A percentile compares a stretch with the other conserved stretches of the same genome.
These are phyloP conservation scores for Mycena filopes DNA, from an alignment of 768 basidiomycete genomes.

Conservation along the genomic window DNA sequence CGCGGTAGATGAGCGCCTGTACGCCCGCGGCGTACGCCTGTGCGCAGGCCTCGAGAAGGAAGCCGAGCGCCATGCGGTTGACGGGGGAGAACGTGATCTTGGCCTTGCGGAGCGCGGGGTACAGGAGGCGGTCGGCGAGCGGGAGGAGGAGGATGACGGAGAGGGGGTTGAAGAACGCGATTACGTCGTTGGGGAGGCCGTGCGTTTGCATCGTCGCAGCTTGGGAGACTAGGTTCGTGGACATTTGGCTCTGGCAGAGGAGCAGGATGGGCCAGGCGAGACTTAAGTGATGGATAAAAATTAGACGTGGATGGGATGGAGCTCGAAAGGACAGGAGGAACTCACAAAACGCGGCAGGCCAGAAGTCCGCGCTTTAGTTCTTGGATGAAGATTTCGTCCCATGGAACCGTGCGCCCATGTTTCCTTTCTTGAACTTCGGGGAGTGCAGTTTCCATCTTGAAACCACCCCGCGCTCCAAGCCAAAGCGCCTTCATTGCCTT, in stretches of 20 bases:
- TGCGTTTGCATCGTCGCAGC: slow-evolving; percentile 26
- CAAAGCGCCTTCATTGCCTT: slow-evolving; percentile 23
- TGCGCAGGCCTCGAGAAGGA: slow-evolving; percentile 20
- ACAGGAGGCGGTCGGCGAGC: slow-evolving; percentile 11
- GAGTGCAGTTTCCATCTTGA: slow-evolving; percentile 26
- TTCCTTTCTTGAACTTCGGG: slow-evolving; percentile 6
- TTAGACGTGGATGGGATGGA: background rate
- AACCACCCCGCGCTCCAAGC: slow-evolving; percentile 18
- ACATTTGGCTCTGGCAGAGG: slow-evolving; percentile 27
- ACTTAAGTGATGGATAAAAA: background rate
- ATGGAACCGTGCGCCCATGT: slow-evolving; percentile 16
- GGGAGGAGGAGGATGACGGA: slow-evolving; percentile 23
- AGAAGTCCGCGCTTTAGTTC: slow-evolving; percentile 28
- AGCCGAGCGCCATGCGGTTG: slow-evolving; percentile 27
- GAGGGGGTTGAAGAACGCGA: slow-evolving; percentile 15
- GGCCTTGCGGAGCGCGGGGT: slow-evolving; percentile 22
- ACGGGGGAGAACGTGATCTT: slow-evolving; percentile 25
- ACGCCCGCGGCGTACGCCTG: slow-evolving; percentile 19
- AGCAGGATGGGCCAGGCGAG: slow-evolving; percentile 23
- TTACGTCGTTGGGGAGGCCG: slow-evolving; percentile 27
- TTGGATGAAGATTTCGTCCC: slow-evolving; percentile 17
- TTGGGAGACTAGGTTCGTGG: slow-evolving; percentile 20
- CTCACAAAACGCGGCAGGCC: slow-evolving; percentile 27
- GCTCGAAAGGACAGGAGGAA: background rate
- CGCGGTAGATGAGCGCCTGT: slow-evolving; percentile 16